These are phyloP conservation scores for Artemisia tridentata DNA, from an alignment of 129 eudicot genomes.

Conservation along the genomic window DNA sequence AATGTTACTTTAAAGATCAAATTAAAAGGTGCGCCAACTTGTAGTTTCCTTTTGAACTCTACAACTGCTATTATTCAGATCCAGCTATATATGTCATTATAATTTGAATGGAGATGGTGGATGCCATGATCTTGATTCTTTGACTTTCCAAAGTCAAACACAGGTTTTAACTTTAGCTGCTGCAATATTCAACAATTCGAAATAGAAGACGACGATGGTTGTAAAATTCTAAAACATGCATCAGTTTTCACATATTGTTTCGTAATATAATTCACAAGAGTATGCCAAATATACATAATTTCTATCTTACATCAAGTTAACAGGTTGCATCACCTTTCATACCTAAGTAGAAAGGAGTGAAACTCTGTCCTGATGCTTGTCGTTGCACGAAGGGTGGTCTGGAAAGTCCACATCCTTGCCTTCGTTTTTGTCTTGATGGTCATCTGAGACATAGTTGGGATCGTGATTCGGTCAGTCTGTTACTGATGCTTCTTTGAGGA, in stretches of 20 bases:
- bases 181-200: neutral
- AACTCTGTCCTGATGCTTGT: slow-evolving; percentile 35
- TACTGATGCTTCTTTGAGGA: slow-evolving; percentile 32
- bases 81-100: neutral
- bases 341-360: slow-evolving; percentile 41
- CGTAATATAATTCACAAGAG: slow-evolving; percentile 19
- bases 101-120: slow-evolving; percentile 17
- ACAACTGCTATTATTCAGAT: slow-evolving; percentile 29
- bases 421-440: slow-evolving; percentile 10
- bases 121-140: slow-evolving; percentile 12
- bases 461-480: slow-evolving; percentile 25
- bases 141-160: slow-evolving; percentile 18
- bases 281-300: slow-evolving; percentile 3
- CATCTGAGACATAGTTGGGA: slow-evolving; percentile 18
- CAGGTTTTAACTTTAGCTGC: neutral
- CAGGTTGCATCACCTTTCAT: neutral
- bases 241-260: slow-evolving; percentile 1
- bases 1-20: neutral
- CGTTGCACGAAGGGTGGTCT: slow-evolving; percentile 45
- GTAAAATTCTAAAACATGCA: neutral
- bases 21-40: slow-evolving; percentile 15
- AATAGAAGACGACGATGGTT: neutral
- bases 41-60: slow-evolving; percentile 14
- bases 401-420: slow-evolving; percentile 5
- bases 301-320: neutral